Percentiles rank a stretch among this genome's conserved stretches.
These are phyloP conservation scores for Musa balbisiana DNA, from an alignment of 202 grass and related monocot species.

Conservation along the genomic window DNA sequence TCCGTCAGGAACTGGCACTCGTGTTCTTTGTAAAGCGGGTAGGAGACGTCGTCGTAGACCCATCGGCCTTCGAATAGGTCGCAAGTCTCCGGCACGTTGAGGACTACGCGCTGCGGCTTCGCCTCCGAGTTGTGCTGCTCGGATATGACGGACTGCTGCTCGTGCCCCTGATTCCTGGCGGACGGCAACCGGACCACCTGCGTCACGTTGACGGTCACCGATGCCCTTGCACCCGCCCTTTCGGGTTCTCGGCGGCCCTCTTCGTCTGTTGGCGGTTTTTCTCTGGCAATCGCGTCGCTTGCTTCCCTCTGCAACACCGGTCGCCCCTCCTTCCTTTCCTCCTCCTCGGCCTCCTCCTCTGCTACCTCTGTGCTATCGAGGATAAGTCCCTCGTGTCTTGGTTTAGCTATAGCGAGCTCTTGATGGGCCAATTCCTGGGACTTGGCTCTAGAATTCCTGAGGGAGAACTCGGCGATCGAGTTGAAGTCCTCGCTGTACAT, in stretches of 20 bases:
- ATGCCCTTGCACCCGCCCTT: too few species aligned
- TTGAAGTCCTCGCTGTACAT: slow-evolving; percentile 5
- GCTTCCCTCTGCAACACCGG: not conserved
- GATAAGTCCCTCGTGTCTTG: not conserved
- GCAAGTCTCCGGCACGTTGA: slow-evolving; percentile 62
- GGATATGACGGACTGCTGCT: not conserved
- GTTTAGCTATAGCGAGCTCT: not conserved
- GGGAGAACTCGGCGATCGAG: not conserved
- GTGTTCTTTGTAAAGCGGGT: slow-evolving; percentile 75
- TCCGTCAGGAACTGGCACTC: slow-evolving; percentile 80
- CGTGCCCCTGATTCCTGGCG: not conserved
- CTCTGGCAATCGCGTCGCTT: too few species aligned
- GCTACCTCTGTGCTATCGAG: not conserved
- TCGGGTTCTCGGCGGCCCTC: too few species aligned
- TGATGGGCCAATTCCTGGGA: not conserved
- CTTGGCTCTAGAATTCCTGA: not conserved
- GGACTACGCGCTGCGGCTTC: slow-evolving; percentile 30
- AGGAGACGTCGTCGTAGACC: slow-evolving; percentile 77
- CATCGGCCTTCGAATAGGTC: slow-evolving; percentile 74
- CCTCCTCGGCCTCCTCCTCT: not conserved
- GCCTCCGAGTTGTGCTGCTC: not conserved
- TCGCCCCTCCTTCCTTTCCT: not conserved
- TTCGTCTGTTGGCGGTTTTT: too few species aligned
- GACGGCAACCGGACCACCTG: not conserved
- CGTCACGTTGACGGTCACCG: not conserved